Percentiles rank a stretch among this genome's conserved stretches.
These are phyloP conservation scores for Trichoderma polysporum DNA, from an alignment of 2,329 filamentous ascomycete genomes.

Conservation along the genomic window DNA sequence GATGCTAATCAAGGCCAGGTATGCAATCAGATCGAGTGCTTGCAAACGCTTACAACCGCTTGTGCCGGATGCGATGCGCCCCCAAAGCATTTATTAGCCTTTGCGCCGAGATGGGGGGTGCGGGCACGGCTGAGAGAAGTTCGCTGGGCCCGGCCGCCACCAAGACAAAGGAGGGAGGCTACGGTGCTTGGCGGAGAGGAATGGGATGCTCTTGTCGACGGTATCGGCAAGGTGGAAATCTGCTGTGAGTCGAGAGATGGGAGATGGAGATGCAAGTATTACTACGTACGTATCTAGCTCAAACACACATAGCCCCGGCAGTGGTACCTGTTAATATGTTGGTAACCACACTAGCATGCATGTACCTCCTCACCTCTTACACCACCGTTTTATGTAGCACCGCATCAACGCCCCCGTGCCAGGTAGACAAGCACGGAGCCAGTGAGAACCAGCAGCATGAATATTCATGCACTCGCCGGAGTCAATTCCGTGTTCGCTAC, in stretches of 20 bases:
- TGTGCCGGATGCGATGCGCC: constrained; percentile 5
- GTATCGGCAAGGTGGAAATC: too few species aligned
- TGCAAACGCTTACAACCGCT: background rate
- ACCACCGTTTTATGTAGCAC: background rate
- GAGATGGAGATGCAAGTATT: background rate
- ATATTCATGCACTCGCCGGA: background rate
- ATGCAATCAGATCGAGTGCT: background rate
- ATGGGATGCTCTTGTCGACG: too few species aligned
- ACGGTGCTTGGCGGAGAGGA: too few species aligned
- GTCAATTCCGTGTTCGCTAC: background rate
- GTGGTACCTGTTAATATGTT: background rate
- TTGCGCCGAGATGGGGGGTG: background rate
- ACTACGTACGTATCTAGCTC: too few species aligned
- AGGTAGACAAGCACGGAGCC: background rate
- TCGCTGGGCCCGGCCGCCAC: background rate
- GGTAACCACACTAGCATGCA: background rate
- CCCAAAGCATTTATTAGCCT: constrained; percentile 2
- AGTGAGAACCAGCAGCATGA: too few species aligned
- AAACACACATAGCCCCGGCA: too few species aligned
- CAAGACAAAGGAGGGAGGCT: background rate
- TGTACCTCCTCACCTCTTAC: background rate
- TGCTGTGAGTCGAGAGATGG: too few species aligned
- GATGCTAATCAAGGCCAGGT: background rate
- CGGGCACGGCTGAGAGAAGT: background rate
- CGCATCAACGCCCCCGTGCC: background rate